A percentile compares a stretch with the other conserved stretches of the same genome.
Evolutionary conservation across 352 stramenopile species (phyloP).

Genomic region (Phytophthora idaei): DNA sequence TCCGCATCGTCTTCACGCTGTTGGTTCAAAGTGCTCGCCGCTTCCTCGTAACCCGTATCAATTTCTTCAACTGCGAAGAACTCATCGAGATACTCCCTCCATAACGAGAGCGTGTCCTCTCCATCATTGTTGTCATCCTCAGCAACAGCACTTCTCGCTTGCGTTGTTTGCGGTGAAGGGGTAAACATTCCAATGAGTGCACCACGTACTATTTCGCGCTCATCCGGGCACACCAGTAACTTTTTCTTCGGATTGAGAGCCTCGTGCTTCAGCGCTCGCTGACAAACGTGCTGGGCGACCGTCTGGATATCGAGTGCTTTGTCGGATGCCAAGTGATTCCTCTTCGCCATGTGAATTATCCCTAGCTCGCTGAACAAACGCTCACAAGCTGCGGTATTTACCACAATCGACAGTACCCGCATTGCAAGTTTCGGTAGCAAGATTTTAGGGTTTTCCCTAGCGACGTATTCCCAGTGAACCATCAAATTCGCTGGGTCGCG

Average conservation of each 20-base stretch:
- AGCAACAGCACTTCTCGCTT: background rate
- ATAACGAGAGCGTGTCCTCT: background rate
- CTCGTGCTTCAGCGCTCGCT: background rate
- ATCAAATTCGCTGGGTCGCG: background rate
- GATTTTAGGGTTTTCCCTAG: background rate
- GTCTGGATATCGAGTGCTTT: conserved; percentile 1
- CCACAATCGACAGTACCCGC: background rate
- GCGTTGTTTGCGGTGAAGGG: background rate
- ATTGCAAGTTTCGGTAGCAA: background rate
- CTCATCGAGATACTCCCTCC: background rate
- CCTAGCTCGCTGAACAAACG: background rate
- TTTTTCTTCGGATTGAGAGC: background rate
- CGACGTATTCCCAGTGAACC: background rate
- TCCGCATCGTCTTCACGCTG: background rate
- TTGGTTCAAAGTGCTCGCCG: background rate
- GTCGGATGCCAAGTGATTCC: background rate
- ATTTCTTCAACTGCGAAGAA: background rate
- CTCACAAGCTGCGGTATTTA: conserved; percentile 2
- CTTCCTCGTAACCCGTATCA: background rate
- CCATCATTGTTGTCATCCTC: background rate
- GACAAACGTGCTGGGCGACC: background rate
- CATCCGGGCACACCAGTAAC: background rate
- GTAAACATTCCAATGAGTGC: background rate
- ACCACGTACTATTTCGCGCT: background rate
- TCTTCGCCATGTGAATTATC: background rate